Conservation (phyloP, 1,139 yeast genomes). For the Taphrina wiesneri region DNA sequence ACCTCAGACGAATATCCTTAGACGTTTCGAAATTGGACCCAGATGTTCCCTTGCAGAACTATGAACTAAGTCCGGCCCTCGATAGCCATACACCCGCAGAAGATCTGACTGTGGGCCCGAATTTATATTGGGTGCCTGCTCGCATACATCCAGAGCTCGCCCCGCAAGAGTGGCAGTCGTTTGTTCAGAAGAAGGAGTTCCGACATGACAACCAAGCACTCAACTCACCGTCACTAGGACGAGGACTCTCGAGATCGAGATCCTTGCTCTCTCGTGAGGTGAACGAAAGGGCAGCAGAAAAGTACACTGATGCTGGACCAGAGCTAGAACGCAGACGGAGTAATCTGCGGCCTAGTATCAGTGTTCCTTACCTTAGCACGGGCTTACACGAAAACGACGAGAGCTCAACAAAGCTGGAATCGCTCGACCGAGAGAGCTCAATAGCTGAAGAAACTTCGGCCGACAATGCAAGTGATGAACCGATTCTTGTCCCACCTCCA, state of each 20-base stretch:
- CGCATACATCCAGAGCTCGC: conserved; percentile 32
- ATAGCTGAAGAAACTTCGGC: neutral
- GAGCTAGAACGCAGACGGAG: conserved; percentile 23
- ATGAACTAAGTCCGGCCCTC: conserved; percentile 1
- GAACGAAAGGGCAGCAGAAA: conserved; percentile 16
- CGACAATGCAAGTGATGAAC: conserved; percentile 8
- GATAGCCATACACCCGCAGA: neutral
- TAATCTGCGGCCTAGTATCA: neutral
- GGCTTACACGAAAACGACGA: neutral
- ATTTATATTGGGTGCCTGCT: conserved; percentile 33
- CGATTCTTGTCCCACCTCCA: conserved; percentile 21
- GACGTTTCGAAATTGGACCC: conserved; percentile 30
- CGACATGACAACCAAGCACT: neutral
- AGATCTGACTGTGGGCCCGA: conserved; percentile 4
- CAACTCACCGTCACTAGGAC: neutral
- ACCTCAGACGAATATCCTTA: conserved; percentile 21
- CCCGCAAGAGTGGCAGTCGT: conserved; percentile 32
- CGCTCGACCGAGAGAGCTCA: neutral
- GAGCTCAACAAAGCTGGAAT: neutral
- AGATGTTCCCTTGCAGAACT: conserved; percentile 22
- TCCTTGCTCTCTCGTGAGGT: conserved; percentile 27
- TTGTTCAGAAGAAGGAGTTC: conserved; percentile 23
- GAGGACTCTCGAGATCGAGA: conserved; percentile 23
- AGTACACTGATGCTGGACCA: conserved; percentile 21
- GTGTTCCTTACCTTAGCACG: neutral